A percentile compares a stretch with the other conserved stretches of the same genome.
phyloP scores from a whole-genome alignment of 768 basidiomycete species.

The Psilocybe tampanensis region DNA sequence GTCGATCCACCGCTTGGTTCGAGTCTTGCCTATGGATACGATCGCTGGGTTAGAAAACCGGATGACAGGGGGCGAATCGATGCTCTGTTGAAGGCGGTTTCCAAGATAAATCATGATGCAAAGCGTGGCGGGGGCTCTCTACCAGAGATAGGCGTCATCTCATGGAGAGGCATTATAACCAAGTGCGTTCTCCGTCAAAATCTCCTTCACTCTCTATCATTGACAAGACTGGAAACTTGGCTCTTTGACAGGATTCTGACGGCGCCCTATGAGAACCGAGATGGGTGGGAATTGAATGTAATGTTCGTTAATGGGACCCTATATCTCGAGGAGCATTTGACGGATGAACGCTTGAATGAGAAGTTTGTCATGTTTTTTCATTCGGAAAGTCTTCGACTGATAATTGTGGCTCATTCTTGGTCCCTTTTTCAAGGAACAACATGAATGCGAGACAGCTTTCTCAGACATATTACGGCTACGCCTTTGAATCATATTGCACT shows the following conservation, averaged over 20 bases:
- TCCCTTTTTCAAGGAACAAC: conserved; percentile 50
- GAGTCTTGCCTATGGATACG: conserved; percentile 71
- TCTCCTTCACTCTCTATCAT: conserved; percentile 2
- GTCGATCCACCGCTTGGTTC: conserved; percentile 67
- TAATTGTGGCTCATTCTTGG: not conserved
- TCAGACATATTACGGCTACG: conserved; percentile 82
- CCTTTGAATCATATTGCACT: conserved; percentile 90
- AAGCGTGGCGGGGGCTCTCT: conserved; percentile 16
- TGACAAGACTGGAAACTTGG: conserved; percentile 6
- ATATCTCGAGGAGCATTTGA: conserved; percentile 74
- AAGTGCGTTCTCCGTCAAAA: conserved; percentile 47
- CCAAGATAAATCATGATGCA: conserved; percentile 41
- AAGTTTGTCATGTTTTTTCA: conserved; percentile 50
- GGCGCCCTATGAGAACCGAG: conserved; percentile 81
- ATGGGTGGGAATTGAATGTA: conserved; percentile 81
- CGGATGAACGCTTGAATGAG: conserved; percentile 56
- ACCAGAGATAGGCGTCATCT: conserved; percentile 57
- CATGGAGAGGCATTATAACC: conserved; percentile 86
- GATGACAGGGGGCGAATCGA: conserved; percentile 74
- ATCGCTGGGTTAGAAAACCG: conserved; percentile 66
- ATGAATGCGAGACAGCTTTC: conserved; percentile 63
- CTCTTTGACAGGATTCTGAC: conserved; percentile 70
- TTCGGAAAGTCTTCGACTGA: not conserved
- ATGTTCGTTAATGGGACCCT: conserved; percentile 74
- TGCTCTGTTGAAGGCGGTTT: conserved; percentile 61